Base-by-base conservation (phyloP, 1,284 basidiomycete genomes). In the Cutaneotrichosporon sp. region DNA sequence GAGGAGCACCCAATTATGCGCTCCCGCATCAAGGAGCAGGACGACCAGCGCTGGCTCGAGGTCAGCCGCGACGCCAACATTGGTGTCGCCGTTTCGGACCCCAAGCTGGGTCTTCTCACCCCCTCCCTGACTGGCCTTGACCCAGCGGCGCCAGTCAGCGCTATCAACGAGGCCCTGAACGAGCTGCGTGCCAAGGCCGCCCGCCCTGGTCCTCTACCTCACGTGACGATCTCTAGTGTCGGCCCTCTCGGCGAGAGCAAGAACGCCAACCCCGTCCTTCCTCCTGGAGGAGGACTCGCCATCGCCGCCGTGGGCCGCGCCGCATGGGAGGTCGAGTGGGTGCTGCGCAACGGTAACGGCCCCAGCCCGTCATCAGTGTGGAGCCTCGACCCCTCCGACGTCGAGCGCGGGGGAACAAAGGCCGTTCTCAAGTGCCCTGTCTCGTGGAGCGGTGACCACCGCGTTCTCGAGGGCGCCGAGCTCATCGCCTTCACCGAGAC, bases 361-460 rank as follows among this genome's bases (percentile, higher is more conserved):
- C 37, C 37, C 11, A 53, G 51, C 35, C 55, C 52, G 25, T 57
- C 59, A 42, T 39, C 79, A 80, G n/a, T 84, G 79, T 83, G 86
- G 88, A 65, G 83, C 84, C 35, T 64, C 25, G 56, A 55, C 16
- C 61, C 62, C 24, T 44, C 55, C 27, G 57, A 65, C 35, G 86
- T 84, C 1, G 80, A 83, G 63, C 74, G 80, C 54, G 70, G 61
- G 10, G 67, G 67, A 11, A 63, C 67, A 25, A 61, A 62, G 49
- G 73, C 75, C 27, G 79, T 88, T 61, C 72, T 93, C 55, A 84
- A 84, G 74, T 75, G 90, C 44, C 82, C 83, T 20, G 80, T 90
- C 3, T 88, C 86, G 55, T 93, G 90, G 87, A 85, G 84, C 61
- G 92, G 87, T 27, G 92, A 96, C 70, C 92, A 96, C 77, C 77